Percentiles rank a stretch among this genome's conserved stretches.
These are phyloP conservation scores for Ophiosphaerella narmari DNA, from an alignment of 2,329 filamentous ascomycete species.

Conservation along the genomic window DNA sequence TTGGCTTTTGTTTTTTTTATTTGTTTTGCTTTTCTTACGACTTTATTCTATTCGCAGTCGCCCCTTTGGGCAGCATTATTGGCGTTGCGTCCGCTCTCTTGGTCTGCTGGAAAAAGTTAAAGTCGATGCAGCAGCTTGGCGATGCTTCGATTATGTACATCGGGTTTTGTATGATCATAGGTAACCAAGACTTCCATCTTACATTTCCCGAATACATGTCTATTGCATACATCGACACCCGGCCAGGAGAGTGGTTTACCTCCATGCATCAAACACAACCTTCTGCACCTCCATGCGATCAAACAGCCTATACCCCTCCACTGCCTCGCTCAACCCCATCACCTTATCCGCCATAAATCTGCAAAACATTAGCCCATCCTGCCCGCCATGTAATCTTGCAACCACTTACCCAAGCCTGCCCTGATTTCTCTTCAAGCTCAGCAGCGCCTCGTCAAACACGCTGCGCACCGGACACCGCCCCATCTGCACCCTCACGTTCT, in stretches of 20 bases:
- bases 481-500: constrained; percentile 57
- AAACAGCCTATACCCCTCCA: constrained; percentile 59
- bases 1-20: too few relatives aligned
- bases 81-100: too few relatives aligned
- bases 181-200: too few relatives aligned
- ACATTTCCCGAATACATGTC: too few relatives aligned
- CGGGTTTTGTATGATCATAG: too few relatives aligned
- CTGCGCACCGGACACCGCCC: constrained; percentile 56
- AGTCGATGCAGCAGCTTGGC: background rate
- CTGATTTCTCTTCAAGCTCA: constrained; percentile 53
- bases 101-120: background rate
- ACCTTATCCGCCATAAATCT: constrained; percentile 60
- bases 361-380: background rate
- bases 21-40: too few relatives aligned
- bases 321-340: constrained; percentile 55
- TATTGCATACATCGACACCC: too few relatives aligned
- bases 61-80: too few relatives aligned
- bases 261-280: constrained; percentile 55
- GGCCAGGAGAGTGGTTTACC: constrained; percentile 22
- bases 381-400: constrained; percentile 27
- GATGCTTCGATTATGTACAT: too few relatives aligned
- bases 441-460: constrained; percentile 55
- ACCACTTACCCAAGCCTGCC: constrained; percentile 50
- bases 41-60: too few relatives aligned
- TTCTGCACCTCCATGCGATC: constrained; percentile 60